Evolutionary conservation across 176 grass and related monocot species (phyloP).

Genomic region (Carex parvula): DNA sequence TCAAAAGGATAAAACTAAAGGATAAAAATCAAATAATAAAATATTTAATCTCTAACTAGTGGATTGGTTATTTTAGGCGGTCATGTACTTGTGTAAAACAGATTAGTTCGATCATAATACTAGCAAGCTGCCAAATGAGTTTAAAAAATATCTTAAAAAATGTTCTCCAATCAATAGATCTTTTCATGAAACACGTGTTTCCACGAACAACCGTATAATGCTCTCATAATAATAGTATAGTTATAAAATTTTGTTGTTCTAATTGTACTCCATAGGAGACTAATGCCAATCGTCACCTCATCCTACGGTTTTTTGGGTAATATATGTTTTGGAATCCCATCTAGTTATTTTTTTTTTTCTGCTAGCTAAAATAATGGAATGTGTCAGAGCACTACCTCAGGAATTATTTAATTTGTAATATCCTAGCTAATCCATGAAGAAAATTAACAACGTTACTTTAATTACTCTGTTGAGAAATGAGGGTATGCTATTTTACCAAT

Average conservation of each 20-base stretch:
- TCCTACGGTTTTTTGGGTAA: background rate
- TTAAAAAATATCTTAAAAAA: background rate
- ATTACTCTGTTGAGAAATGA: background rate
- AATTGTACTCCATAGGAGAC: no score
- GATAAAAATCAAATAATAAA: background rate
- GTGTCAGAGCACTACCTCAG: background rate
- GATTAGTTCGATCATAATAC: background rate
- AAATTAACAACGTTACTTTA: background rate
- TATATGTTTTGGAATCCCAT: slow-evolving; percentile 9
- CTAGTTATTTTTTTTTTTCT: background rate
- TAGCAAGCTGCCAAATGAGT: background rate
- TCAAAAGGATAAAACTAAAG: background rate
- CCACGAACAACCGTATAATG: background rate
- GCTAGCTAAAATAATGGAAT: background rate
- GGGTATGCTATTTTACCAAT: background rate
- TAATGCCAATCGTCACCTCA: slow-evolving; percentile 6
- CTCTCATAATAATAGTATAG: background rate
- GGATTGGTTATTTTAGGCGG: background rate
- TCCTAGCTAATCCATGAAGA: background rate
- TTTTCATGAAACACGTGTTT: background rate
- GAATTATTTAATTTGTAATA: background rate
- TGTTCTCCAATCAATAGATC: background rate
- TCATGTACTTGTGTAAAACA: background rate
- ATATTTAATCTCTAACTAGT: background rate
- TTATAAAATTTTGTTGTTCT: background rate